Evolutionary conservation across 2,329 filamentous ascomycete genomes (phyloP).

Genomic region (Drechslerella coelobrocha): DNA sequence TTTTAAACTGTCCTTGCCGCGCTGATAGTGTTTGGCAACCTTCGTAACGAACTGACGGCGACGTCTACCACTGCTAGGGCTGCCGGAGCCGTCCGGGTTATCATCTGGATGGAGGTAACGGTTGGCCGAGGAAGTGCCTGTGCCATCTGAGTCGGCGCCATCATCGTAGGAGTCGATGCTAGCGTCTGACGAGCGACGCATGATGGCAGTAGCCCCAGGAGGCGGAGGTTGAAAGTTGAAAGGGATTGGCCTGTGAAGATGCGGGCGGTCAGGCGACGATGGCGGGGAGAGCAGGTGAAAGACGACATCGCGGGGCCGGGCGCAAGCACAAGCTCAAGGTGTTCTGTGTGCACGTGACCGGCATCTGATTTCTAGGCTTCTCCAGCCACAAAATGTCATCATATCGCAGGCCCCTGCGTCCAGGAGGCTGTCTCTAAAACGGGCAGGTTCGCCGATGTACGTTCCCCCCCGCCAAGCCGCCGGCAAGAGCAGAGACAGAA

Average conservation of each 20-base stretch:
- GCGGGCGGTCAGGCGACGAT: conserved; percentile 24
- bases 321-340: no score
- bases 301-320: not conserved
- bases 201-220: conserved; percentile 10
- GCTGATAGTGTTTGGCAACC: conserved; percentile 38
- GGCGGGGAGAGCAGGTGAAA: not conserved
- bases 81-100: conserved; percentile 8
- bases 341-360: no score
- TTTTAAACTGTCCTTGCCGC: conserved; percentile 40
- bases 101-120: conserved; percentile 43
- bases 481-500: no score
- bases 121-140: conserved; percentile 5
- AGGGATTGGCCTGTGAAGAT: conserved; percentile 33
- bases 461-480: conserved; percentile 23
- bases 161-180: conserved; percentile 25
- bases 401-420: not conserved
- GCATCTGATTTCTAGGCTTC: no score
- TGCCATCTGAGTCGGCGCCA: conserved; percentile 26
- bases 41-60: conserved; percentile 28
- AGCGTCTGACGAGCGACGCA: conserved; percentile 40
- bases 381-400: not conserved
- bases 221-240: not conserved
- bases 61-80: conserved; percentile 24
- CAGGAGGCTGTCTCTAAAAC: conserved; percentile 9
- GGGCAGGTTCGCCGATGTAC: conserved; percentile 45